A percentile compares a stretch with the other conserved stretches of the same genome.
Evolutionary conservation across 495 filamentous ascomycete genomes (phyloP).

Genomic region (Tuber melanosporum): DNA sequence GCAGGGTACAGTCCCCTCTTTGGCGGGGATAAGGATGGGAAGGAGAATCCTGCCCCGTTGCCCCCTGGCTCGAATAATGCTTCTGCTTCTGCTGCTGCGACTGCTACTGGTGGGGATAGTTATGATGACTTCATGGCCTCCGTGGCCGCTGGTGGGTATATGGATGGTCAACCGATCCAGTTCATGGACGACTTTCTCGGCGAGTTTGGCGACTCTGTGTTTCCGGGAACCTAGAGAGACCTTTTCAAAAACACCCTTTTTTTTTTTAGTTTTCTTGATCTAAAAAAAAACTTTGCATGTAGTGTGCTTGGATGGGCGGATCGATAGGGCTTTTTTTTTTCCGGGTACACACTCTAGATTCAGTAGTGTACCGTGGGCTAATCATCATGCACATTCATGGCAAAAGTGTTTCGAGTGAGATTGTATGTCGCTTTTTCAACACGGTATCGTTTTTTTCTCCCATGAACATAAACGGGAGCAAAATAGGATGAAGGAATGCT

Average conservation of each 20-base stretch:
- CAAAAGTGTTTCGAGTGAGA: constrained; percentile 5
- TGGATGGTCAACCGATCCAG: constrained; percentile 30
- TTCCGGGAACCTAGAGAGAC: constrained; percentile 14
- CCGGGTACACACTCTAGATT: not conserved
- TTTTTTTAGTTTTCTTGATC: not conserved
- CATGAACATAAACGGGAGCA: not conserved
- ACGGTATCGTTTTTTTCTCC: no score
- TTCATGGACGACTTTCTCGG: constrained; percentile 23
- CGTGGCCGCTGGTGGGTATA: constrained; percentile 12
- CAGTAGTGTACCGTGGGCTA: not conserved
- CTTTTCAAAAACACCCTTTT: not conserved
- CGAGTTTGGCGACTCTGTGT: constrained; percentile 21
- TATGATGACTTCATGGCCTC: constrained; percentile 30
- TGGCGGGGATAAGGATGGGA: not conserved
- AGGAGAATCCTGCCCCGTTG: constrained; percentile 9
- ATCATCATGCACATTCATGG: not conserved
- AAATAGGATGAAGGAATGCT: not conserved
- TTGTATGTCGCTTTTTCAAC: not conserved
- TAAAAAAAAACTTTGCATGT: not conserved
- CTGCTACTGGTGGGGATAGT: not conserved
- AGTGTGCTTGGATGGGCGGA: not conserved
- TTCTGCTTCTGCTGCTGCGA: not conserved
- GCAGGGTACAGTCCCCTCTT: not conserved
- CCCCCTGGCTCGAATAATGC: not conserved
- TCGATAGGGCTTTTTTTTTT: not conserved